Base-by-base conservation (phyloP, 331 rosid species). In the Pyrus hybrid region DNA sequence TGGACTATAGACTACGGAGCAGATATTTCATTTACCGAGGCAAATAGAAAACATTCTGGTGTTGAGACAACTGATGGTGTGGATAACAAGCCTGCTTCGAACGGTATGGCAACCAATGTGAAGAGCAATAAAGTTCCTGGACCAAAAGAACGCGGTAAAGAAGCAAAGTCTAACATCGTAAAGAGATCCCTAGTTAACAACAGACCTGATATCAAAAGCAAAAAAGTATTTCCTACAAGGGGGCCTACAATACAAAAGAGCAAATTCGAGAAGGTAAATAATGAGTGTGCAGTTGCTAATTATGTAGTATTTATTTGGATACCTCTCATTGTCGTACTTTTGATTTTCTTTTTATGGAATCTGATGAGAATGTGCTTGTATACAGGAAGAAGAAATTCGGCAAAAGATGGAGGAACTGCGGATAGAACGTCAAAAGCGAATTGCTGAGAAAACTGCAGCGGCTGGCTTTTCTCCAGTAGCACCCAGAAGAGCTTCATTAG, bases 351-450 rank as follows among this genome's bases (percentile, higher is more conserved):
- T 49, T 4, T 28, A 67, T 41, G 33, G 51, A 68, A 61, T 32
- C 53, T 51, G 68, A 68, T 84, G 81, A 45, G 58, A n/a, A 63
- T 58, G 71, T 72, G 74, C 25, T 74, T 73, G 70, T 79, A 65
- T 63, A 82, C 76, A 87, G 91, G 93, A 87, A 85, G 91, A 89
- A 67, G 93, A 89, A 82, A 80, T 67, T 4, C 71, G 93, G 76
- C 85, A 80, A 80, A 83, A 69, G 83, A 81, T 85, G 91, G 93
- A 89, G 71, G 91, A 87, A 70, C 17, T 79, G 81, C 10, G 9
- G 53, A 72, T n/a, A 4, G 88, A 89, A 78, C 89, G 89, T 58
- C 91, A 85, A 82, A 87, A 85, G 73, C 83, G 93, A 87, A 89
- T 89, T 6, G 85, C 89, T 6, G 93, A 87, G 81, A 87, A 88